These are phyloP conservation scores for Hyaloraphidium curvatum DNA, from an alignment of 192 early-diverging fungal species.

Conservation along the genomic window DNA sequence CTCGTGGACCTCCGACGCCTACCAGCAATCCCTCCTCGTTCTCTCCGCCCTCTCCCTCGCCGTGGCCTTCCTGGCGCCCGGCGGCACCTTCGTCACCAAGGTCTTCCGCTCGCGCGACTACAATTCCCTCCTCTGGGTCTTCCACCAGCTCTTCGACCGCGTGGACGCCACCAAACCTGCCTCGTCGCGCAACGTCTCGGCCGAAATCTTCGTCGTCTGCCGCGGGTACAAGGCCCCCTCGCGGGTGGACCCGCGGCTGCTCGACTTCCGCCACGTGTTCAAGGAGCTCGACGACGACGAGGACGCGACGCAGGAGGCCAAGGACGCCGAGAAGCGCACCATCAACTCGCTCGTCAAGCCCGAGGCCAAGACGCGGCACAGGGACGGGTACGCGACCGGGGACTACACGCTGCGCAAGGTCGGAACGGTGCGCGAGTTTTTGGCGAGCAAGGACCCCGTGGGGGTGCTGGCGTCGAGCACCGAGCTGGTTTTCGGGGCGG, in stretches of 20 bases:
- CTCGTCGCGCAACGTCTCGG: conserved; percentile 93
- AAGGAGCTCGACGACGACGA: conserved; percentile 59
- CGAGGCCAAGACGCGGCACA: conserved; percentile 45
- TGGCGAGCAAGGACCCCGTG: conserved; percentile 58
- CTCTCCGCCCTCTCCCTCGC: conserved; percentile 84
- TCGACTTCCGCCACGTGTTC: conserved; percentile 88
- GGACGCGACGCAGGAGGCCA: conserved; percentile 24
- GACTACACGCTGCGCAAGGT: conserved; percentile 74
- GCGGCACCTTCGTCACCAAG: conserved; percentile 94
- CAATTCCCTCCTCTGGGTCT: conserved; percentile 96
- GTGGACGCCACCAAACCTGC: conserved; percentile 98
- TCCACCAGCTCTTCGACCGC: conserved; percentile 85
- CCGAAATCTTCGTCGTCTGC: conserved; percentile 99
- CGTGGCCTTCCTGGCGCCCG: conserved; percentile 73
- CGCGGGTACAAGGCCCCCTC: conserved; percentile 72
- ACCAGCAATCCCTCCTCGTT: conserved; percentile 81
- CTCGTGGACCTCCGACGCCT: conserved; percentile 93
- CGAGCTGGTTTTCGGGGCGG: no score
- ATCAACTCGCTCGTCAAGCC: conserved; percentile 75
- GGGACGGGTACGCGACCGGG: conserved; percentile 94
- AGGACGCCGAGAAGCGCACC: conserved; percentile 24
- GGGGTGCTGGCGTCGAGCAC: no score
- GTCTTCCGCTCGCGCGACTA: conserved; percentile 98
- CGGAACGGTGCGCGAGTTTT: conserved; percentile 56
- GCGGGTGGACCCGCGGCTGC: conserved; percentile 80